Evolutionary conservation across 495 filamentous ascomycete genomes (phyloP).

Genomic region (Terfezia claveryi): DNA sequence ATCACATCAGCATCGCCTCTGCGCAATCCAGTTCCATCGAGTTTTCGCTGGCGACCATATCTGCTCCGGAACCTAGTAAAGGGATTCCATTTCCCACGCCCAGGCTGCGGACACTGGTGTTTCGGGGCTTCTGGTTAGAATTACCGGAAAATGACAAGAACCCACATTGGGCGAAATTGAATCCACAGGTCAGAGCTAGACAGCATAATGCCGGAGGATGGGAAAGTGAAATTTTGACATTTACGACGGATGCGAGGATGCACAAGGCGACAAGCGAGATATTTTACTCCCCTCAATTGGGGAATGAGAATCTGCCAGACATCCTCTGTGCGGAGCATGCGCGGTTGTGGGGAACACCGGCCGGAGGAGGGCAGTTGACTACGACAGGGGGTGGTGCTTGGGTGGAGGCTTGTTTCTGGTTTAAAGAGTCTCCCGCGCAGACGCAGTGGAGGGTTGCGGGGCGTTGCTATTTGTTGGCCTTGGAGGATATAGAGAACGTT

Average conservation of each 20-base stretch:
- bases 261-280: constrained; percentile 33
- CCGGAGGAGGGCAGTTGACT: not conserved
- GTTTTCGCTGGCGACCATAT: not conserved
- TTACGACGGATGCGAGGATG: constrained; percentile 80
- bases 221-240: constrained; percentile 29
- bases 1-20: no score
- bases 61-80: not conserved
- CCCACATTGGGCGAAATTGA: constrained; percentile 29
- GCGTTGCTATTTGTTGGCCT: constrained; percentile 37
- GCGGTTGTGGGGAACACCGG: not conserved
- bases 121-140: constrained; percentile 59
- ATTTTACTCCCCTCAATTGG: not conserved
- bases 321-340: not conserved
- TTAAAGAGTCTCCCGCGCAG: constrained; percentile 25
- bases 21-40: not conserved
- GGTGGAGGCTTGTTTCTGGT: constrained; percentile 73
- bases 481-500: not conserved
- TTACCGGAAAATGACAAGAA: constrained; percentile 48
- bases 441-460: constrained; percentile 77
- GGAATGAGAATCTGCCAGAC: not conserved
- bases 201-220: no score
- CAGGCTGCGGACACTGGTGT: constrained; percentile 39
- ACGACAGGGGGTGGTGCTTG: constrained; percentile 8
- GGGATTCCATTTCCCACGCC: constrained; percentile 12
- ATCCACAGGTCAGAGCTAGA: constrained; percentile 50